Conservation (phyloP, 164 flowering plant species). For the Liquidambar formosana region DNA sequence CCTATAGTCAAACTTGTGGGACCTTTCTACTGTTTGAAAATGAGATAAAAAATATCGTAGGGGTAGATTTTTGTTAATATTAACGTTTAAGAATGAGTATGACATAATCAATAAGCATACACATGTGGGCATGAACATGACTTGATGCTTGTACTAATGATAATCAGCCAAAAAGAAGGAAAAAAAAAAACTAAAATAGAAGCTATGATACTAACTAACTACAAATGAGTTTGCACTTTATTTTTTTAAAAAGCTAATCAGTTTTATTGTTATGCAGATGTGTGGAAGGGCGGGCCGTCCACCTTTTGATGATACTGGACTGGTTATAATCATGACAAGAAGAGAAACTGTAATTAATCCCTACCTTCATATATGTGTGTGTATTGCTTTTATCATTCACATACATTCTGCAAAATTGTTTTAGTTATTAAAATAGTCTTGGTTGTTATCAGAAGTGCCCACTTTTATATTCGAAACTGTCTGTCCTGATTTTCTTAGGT, state of each 20-base stretch:
- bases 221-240: too few species aligned
- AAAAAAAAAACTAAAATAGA: too few species aligned
- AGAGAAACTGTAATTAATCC: constrained; percentile 67
- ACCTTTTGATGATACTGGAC: constrained; percentile 96
- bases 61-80: too few species aligned
- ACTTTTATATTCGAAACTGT: constrained; percentile 1
- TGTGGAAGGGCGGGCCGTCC: constrained; percentile 98
- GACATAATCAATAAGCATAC: too few species aligned
- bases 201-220: too few species aligned
- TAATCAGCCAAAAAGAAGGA: too few species aligned
- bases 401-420: neutral
- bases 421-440: neutral
- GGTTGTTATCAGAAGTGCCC: neutral
- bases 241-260: neutral
- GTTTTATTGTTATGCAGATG: constrained; percentile 57
- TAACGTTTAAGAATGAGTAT: too few species aligned
- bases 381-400: neutral
- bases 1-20: too few species aligned
- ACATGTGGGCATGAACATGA: too few species aligned
- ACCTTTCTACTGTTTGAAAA: too few species aligned
- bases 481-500: constrained; percentile 45
- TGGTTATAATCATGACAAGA: constrained; percentile 95
- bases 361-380: neutral
- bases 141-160: too few species aligned
- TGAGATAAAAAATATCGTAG: too few species aligned